Percentiles rank a stretch among this genome's conserved stretches.
Conservation (phyloP, 257 asterid genomes). For the Scutellaria baicalensis region DNA sequence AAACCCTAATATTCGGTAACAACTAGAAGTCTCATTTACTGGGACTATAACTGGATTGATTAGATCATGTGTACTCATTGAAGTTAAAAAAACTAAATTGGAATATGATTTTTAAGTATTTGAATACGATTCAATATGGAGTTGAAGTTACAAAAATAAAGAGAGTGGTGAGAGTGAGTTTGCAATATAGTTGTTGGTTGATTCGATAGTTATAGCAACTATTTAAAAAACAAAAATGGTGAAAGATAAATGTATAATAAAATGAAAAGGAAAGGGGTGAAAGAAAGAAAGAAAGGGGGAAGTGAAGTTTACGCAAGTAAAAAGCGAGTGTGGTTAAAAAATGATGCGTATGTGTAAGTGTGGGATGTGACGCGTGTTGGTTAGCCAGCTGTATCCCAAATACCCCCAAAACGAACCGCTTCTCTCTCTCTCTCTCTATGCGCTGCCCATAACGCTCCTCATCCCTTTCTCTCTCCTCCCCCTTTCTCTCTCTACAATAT, state of each 20-base stretch:
- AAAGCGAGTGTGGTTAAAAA: background rate
- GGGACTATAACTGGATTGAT: too few species aligned
- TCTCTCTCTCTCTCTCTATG: slow-evolving; percentile 7
- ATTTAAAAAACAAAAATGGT: background rate
- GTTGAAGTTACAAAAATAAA: background rate
- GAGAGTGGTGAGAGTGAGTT: background rate
- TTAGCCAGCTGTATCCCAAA: slow-evolving; percentile 82
- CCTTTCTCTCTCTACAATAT: background rate
- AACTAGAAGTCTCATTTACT: too few species aligned
- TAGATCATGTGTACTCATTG: too few species aligned
- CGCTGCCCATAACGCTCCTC: slow-evolving; percentile 59
- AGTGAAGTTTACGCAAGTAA: slow-evolving; percentile 26
- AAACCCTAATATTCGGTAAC: too few species aligned
- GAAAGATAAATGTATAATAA: background rate
- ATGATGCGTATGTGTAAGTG: slow-evolving; percentile 27
- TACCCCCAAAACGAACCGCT: slow-evolving; percentile 42
- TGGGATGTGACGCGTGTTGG: slow-evolving; percentile 70
- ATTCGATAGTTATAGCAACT: background rate
- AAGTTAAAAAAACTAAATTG: too few species aligned
- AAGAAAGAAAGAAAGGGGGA: background rate
- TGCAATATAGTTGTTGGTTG: background rate
- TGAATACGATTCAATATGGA: too few species aligned
- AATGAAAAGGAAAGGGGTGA: background rate
- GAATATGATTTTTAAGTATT: too few species aligned
- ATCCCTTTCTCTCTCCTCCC: background rate